These are phyloP conservation scores for Myriangium duriaei DNA, from an alignment of 2,329 filamentous ascomycete genomes.

Conservation along the genomic window DNA sequence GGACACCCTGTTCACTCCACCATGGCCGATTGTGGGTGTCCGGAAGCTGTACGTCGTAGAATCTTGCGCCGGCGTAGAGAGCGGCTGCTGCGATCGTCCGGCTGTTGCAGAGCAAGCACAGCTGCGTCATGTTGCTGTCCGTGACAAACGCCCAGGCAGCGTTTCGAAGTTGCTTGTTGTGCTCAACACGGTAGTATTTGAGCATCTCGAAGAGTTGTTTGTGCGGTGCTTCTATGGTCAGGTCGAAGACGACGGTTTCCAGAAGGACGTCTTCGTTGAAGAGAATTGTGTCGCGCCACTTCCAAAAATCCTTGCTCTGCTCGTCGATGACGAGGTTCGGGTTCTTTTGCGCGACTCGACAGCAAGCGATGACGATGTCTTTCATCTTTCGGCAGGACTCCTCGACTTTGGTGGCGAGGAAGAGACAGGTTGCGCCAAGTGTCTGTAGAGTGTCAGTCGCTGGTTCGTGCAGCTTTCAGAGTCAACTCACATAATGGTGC, in stretches of 20 bases:
- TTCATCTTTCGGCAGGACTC: constrained; percentile 95
- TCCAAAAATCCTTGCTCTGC: constrained; percentile 96
- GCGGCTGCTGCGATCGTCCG: constrained; percentile 73
- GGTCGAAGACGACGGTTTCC: constrained; percentile 84
- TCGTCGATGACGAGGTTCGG: constrained; percentile 82
- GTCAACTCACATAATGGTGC: constrained; percentile 59
- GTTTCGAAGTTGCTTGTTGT: constrained; percentile 73
- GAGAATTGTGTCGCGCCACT: constrained; percentile 88
- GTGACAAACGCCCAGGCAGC: constrained; percentile 90
- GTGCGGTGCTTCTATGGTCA: constrained; percentile 83
- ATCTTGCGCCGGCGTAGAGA: constrained; percentile 73
- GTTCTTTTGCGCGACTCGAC: constrained; percentile 90
- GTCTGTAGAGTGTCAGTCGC: constrained; percentile 33
- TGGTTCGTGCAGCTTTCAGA: not conserved
- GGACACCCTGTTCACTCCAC: constrained; percentile 71
- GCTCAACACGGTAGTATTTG: constrained; percentile 56
- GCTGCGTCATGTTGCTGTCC: constrained; percentile 70
- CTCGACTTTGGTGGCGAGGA: constrained; percentile 92
- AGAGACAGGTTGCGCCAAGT: constrained; percentile 80
- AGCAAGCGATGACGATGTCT: constrained; percentile 85
- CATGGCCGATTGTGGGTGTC: constrained; percentile 69
- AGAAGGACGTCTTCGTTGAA: constrained; percentile 87
- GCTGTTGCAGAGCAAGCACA: constrained; percentile 70
- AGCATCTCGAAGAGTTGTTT: constrained; percentile 72
- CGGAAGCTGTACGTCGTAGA: constrained; percentile 57